Evolutionary conservation across 208 protist species (phyloP).

Genomic region (Angomonas deanei): DNA sequence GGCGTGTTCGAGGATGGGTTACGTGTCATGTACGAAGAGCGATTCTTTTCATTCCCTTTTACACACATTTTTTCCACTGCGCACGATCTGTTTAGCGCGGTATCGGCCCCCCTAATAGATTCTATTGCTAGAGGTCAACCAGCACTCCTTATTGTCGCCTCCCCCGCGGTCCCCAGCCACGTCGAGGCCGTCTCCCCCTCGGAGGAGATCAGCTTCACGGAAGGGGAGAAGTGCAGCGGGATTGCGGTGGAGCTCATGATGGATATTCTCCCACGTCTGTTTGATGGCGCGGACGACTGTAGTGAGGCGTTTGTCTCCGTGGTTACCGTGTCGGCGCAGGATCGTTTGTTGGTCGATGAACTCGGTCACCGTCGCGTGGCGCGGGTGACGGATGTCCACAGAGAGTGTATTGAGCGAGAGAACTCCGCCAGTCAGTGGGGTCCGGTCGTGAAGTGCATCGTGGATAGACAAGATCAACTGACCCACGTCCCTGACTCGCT

Average conservation of each 20-base stretch:
- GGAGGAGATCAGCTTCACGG: background rate
- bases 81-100: constrained; percentile 44
- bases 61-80: constrained; percentile 56
- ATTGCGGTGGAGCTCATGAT: constrained; percentile 49
- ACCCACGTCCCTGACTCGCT: constrained; percentile 17
- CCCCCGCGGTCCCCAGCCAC: constrained; percentile 9
- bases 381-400: constrained; percentile 22
- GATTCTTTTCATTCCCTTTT: constrained; percentile 38
- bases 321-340: constrained; percentile 36
- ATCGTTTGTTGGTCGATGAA: constrained; percentile 44
- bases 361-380: constrained; percentile 28
- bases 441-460: constrained; percentile 26
- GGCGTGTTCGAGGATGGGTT: constrained; percentile 73
- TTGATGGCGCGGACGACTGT: constrained; percentile 31
- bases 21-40: constrained; percentile 32
- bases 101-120: constrained; percentile 50
- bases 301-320: constrained; percentile 29
- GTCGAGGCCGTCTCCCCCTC: background rate
- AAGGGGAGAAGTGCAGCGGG: constrained; percentile 13
- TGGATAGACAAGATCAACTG: constrained; percentile 34
- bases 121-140: constrained; percentile 29
- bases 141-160: constrained; percentile 47
- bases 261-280: constrained; percentile 47
- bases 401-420: constrained; percentile 14
- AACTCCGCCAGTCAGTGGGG: constrained; percentile 47